Base-by-base conservation (phyloP, 2,329 filamentous ascomycete species). In the Hypoxylon sp. region DNA sequence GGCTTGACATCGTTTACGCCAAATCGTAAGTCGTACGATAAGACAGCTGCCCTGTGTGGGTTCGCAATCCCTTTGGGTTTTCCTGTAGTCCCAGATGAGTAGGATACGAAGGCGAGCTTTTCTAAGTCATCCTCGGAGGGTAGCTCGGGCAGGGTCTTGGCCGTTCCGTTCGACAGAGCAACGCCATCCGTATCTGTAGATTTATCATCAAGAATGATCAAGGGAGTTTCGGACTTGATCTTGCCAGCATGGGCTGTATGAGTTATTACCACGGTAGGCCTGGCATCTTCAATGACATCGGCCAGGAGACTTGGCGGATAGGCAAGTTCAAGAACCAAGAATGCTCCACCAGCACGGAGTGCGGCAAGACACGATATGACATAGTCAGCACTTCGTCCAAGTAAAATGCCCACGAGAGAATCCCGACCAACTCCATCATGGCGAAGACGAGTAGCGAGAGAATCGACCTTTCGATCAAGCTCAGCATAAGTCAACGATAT, bases 1-100 rank as follows among this genome's bases (percentile, higher is more conserved):
- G 90, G 90, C 17, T 85, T 80, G 2, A 93, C 82, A 77, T 94
- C 90, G 71, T 89, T 91, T 53, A 94, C 79, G 9, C 81, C 83
- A 75, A 94, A 94, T 78, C 92, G 84, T 70, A 93, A 79, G 73
- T 93, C 84, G 76, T 94, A 94, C 5, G 92, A 94, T 29, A 87
- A 85, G 1, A 94, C 90, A 0, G 92, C 85, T 14, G 92, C 92
- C 74, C 88, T 85, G 78, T 94, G 92, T 1, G 92, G 90, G 77
- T 94, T 94, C 59, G 91, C 91, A 76, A 95, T 94, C 60, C 92
- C 92, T 79, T 94, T 94, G n/a, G 92, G 92, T 70, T 73, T 75
- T 71, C 92, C 92, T 0, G 92, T 94, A 0, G 92, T 93, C 37
- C 92, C 92, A 3, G 90, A 93, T 0, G 91, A 93, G 79, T 94